These are phyloP conservation scores for Arctium lappa DNA, from an alignment of 129 eudicot species.

Conservation along the genomic window DNA sequence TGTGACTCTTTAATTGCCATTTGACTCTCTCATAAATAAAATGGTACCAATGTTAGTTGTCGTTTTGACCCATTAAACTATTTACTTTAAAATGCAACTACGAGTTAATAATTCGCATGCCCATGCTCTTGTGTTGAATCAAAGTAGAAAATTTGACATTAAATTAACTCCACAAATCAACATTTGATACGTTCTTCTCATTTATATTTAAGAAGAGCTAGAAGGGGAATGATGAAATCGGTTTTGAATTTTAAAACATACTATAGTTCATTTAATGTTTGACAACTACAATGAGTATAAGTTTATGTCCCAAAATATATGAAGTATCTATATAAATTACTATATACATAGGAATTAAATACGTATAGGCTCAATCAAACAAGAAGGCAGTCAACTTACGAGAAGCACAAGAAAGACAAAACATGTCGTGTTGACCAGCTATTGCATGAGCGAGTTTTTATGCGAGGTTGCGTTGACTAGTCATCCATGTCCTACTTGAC, in stretches of 20 bases:
- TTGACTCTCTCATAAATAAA: conserved; percentile 34
- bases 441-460: too few relatives aligned
- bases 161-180: background rate
- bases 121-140: background rate
- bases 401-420: background rate
- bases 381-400: too few relatives aligned
- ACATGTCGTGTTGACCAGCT: background rate
- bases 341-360: too few relatives aligned
- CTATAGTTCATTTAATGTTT: background rate
- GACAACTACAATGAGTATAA: background rate
- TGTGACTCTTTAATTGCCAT: conserved; percentile 40
- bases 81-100: background rate
- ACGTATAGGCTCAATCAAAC: background rate
- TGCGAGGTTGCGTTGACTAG: too few relatives aligned
- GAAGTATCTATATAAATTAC: background rate
- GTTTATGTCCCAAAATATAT: background rate
- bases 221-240: background rate
- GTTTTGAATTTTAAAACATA: background rate
- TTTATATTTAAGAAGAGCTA: background rate
- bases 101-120: background rate
- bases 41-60: conserved; percentile 33
- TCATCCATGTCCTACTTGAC: background rate
- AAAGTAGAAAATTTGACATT: background rate
- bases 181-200: background rate
- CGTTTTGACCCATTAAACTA: conserved; percentile 13